Evolutionary conservation across 441 rosid genomes (phyloP), one percentile per base, ranked within the genome.

Genomic region (Francoa sonchifolia): DNA sequence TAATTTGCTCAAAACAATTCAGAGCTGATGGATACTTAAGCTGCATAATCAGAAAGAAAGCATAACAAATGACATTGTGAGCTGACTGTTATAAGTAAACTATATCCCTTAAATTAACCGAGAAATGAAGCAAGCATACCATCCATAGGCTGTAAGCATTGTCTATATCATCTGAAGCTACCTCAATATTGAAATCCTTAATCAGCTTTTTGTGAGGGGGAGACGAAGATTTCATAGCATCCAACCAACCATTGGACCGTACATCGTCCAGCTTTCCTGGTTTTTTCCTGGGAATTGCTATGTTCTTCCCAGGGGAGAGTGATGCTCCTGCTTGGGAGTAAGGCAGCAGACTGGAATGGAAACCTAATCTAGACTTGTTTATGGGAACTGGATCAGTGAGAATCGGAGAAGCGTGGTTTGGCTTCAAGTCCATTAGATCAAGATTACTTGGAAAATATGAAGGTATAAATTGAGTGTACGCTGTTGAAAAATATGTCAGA

Each of bases 181-280:
- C 58, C 19, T 76, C 92, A 10, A 60, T 29, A 42, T 21, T 68
- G 35, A 72, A 62, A 59, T 66, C 76, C 68, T 72, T 79, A 25
- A 62, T 45, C 9, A 70, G 54, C 67, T 67, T 84, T 65, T 89
- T 89, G 15, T 79, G 82, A 29, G 94, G 90, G 44, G 95, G 97
- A n/a, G 95, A 88, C 1, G 97, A 88, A 5, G 97, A 79, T 55
- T 66, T 81, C 97, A 88, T 88, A 36, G 90, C 88, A 52, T 89
- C 92, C 8, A 81, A 69, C 90, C 95, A 89, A 16, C 88, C 95
- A 44, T 79, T 84, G 9, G 79, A 81, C 22, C 69, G 55, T 63
- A 89, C 97, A 64, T 89, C 97, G 44, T 84, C 94, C 0, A 79
- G 59, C 57, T 74, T 76, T 27, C 68, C 72, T 15, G 74, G 72